phyloP scores from a whole-genome alignment of 106 monocot species.

The Chionographis japonica region DNA sequence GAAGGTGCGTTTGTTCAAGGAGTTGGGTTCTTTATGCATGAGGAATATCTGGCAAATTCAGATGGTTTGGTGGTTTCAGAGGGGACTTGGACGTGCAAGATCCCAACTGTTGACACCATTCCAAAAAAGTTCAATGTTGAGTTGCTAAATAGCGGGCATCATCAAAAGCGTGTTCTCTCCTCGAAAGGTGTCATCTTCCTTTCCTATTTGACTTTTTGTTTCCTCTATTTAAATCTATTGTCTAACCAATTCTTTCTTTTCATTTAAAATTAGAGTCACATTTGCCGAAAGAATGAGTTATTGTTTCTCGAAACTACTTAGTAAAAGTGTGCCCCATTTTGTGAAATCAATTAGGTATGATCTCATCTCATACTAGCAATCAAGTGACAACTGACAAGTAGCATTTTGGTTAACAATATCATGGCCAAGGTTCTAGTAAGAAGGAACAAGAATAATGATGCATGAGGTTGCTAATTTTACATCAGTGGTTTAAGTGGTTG shows the following conservation, averaged over 20 bases:
- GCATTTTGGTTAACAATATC: too few relatives aligned
- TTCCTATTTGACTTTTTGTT: not conserved
- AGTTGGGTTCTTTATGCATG: constrained; percentile 73
- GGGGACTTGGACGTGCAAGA: constrained; percentile 79
- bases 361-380: too few relatives aligned
- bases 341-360: too few relatives aligned
- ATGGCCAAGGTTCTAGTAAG: too few relatives aligned
- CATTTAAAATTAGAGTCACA: not conserved
- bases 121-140: constrained; percentile 76
- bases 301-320: too few relatives aligned
- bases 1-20: constrained; percentile 94
- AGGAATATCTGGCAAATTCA: constrained; percentile 58
- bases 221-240: not conserved
- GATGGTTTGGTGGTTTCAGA: constrained; percentile 67
- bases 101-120: constrained; percentile 79
- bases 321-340: too few relatives aligned
- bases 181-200: constrained; percentile 61
- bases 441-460: too few relatives aligned
- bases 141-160: constrained; percentile 57
- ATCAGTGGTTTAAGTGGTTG: too few relatives aligned
- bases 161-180: constrained; percentile 66
- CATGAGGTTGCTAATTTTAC: too few relatives aligned
- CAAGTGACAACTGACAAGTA: too few relatives aligned
- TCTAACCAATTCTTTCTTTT: not conserved
- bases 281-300: too few relatives aligned